Evolutionary conservation across 371 early-diverging fungal genomes (phyloP), one percentile per base, ranked within the genome.

Genomic region (Mortierella sp.): DNA sequence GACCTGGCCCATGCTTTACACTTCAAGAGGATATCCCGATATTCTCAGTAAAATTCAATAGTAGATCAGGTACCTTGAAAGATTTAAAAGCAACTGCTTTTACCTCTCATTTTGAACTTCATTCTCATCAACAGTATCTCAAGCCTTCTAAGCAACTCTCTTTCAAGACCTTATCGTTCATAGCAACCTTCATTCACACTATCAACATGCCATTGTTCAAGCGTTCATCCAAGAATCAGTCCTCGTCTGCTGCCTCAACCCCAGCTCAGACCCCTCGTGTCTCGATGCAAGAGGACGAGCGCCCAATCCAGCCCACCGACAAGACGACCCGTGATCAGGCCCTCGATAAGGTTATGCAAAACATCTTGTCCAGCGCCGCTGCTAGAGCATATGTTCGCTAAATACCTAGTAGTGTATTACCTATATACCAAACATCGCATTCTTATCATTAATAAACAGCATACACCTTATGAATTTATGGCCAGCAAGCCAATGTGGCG

Each of bases 291-390:
- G 68, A 60, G 10, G 49, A 34, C 2, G 63, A 65, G 2, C 64
- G 61, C 8, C 32, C 47, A 26, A 19, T 19, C 55, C 34, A 53
- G 53, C 23, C 54, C 32, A 47, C 31, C 8, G 49, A 31, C 51
- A 65, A 60, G 71, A 61, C 62, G 72, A 73, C 67, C 9, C 66
- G 51, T 31, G 73, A 73, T 3, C 67, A 73, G 43, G 73, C 73
- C 13, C 63, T 73, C 51, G 43, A 67, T 26, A 23, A 10, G 22
- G 12, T 66, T 37, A 65, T 66, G 65, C 23, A 29, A 8, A 49
- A 42, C 9, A 31, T 49, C 4, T 47, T 70, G 63, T 17, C 15
- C 45, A 62, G 49, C 31, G 55, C 53, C 22, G 61, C 61, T 12
- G 35, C 51, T 19, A 34, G 19, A 26, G 5, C 57, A 8, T 65